phyloP scores from a whole-genome alignment of 768 basidiomycete genomes.

The Gymnopilus junonius region DNA sequence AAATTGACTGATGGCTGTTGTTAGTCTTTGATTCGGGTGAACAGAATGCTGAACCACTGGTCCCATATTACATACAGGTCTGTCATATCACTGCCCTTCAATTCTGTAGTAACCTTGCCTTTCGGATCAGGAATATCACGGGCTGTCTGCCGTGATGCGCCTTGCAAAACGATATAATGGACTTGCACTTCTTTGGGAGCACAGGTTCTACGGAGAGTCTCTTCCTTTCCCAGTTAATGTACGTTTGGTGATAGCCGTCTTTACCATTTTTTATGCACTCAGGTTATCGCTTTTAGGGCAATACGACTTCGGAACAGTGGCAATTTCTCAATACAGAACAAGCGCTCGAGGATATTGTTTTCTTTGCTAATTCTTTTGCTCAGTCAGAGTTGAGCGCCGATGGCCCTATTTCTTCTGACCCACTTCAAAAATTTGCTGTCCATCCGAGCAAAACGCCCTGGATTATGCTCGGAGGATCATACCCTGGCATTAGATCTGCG shows the following conservation, averaged over 20 bases:
- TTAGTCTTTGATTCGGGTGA: conserved; percentile 57
- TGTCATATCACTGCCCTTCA: not conserved
- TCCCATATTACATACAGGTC: conserved; percentile 48
- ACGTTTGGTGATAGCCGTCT: conserved; percentile 5
- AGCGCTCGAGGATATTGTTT: conserved; percentile 53
- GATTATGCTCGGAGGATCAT: conserved; percentile 54
- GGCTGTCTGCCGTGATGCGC: conserved; percentile 51
- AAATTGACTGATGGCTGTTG: not conserved
- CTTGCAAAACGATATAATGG: conserved; percentile 51
- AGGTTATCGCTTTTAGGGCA: conserved; percentile 31
- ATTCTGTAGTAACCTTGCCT: not conserved
- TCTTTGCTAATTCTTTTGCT: conserved; percentile 48
- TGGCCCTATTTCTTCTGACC: conserved; percentile 1
- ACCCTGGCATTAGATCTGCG: conserved; percentile 50
- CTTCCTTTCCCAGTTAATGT: conserved; percentile 53
- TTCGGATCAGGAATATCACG: conserved; percentile 46
- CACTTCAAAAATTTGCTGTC: conserved; percentile 25
- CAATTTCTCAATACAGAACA: conserved; percentile 52
- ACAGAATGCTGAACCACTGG: conserved; percentile 49
- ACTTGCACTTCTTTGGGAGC: conserved; percentile 54
- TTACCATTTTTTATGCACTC: too few relatives aligned
- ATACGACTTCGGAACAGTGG: conserved; percentile 52
- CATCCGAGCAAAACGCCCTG: conserved; percentile 50
- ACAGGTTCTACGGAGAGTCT: conserved; percentile 52
- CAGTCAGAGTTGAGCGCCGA: not conserved